phyloP scores from a whole-genome alignment of 1,139 yeast genomes.

The Lodderomyces theae region DNA sequence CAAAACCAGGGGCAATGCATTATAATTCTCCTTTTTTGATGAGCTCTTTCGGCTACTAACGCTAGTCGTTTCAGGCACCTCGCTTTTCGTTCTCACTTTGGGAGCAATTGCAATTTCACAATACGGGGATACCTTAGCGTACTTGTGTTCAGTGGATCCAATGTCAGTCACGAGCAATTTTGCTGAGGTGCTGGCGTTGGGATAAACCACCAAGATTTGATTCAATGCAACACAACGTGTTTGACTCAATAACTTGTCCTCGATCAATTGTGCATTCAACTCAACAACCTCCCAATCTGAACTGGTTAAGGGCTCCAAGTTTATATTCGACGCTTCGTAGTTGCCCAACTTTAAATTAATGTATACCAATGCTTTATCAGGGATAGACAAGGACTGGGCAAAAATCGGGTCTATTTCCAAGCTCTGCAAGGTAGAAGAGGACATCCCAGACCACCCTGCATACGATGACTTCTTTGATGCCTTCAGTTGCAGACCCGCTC shows the following conservation, averaged over 20 bases:
- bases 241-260: conserved; percentile 72
- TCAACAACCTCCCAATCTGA: conserved; percentile 94
- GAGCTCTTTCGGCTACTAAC: conserved; percentile 20
- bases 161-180: conserved; percentile 61
- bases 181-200: conserved; percentile 65
- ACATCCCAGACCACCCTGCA: conserved; percentile 86
- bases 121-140: conserved; percentile 64
- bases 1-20: conserved; percentile 38
- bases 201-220: conserved; percentile 68
- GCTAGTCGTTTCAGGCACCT: conserved; percentile 31
- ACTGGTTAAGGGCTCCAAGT: conserved; percentile 71
- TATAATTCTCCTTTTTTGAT: conserved; percentile 24
- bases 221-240: conserved; percentile 68
- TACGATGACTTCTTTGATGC: conserved; percentile 34
- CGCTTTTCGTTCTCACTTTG: conserved; percentile 45
- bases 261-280: conserved; percentile 74
- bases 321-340: conserved; percentile 56
- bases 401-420: conserved; percentile 41
- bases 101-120: conserved; percentile 87
- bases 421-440: conserved; percentile 27
- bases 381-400: conserved; percentile 49
- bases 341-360: conserved; percentile 45
- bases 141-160: conserved; percentile 44
- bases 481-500: conserved; percentile 9
- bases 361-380: conserved; percentile 41